phyloP scores from a whole-genome alignment of 208 protist species.

The Leishmania martiniquensis region DNA sequence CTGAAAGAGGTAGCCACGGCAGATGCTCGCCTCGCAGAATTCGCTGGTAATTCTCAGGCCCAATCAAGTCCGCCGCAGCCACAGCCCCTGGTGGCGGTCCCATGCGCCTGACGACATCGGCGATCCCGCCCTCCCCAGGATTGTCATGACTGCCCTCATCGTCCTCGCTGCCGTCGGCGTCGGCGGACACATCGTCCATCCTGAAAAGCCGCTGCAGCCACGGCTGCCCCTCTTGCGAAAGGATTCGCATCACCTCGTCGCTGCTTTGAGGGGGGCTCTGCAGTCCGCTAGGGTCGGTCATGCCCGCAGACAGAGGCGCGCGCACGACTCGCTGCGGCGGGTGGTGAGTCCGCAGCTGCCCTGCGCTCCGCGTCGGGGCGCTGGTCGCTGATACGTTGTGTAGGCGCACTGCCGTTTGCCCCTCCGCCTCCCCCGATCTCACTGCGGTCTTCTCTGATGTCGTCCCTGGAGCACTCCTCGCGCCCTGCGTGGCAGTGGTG shows the following conservation, averaged over 20 bases:
- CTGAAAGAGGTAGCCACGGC: slow-evolving; percentile 1
- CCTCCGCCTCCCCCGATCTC: slow-evolving; percentile 4
- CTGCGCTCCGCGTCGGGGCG: background rate
- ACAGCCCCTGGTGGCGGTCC: background rate
- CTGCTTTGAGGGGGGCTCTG: background rate
- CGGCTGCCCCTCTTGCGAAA: background rate
- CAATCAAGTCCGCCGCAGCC: background rate
- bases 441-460: background rate
- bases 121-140: background rate
- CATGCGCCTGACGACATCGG: background rate
- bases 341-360: background rate
- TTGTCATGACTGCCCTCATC: background rate
- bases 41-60: slow-evolving; percentile 2
- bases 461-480: background rate
- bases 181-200: slow-evolving; percentile 4
- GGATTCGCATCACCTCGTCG: background rate
- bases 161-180: background rate
- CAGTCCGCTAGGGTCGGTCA: background rate
- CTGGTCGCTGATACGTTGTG: background rate
- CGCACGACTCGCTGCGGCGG: slow-evolving; percentile 11
- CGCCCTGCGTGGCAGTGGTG: background rate
- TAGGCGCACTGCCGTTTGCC: background rate
- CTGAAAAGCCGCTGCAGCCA: slow-evolving; percentile 13
- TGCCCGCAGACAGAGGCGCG: background rate
- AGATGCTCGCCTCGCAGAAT: slow-evolving; percentile 1